These are phyloP conservation scores for Sporothrix mexicana DNA, from an alignment of 2,329 filamentous ascomycete genomes.

Conservation along the genomic window DNA sequence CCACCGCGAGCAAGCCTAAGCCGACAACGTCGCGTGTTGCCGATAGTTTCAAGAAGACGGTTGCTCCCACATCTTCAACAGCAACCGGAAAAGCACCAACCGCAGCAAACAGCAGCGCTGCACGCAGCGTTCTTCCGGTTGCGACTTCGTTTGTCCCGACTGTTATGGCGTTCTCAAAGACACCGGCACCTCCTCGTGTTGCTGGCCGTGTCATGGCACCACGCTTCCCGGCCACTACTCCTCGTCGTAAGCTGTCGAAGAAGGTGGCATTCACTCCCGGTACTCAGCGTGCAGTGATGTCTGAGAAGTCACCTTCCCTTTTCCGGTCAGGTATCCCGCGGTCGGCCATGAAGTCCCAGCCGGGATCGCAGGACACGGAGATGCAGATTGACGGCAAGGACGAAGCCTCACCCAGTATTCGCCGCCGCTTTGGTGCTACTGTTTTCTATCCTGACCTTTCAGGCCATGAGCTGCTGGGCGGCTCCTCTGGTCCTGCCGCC, in stretches of 20 bases:
- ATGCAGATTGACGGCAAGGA: neutral
- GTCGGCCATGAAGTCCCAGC: slow-evolving; percentile 48
- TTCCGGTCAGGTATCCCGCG: slow-evolving; percentile 57
- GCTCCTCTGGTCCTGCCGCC: neutral
- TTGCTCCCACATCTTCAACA: slow-evolving; percentile 37
- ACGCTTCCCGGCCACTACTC: slow-evolving; percentile 64
- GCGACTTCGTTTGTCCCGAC: slow-evolving; percentile 43
- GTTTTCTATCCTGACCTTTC: slow-evolving; percentile 62
- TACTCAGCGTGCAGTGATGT: slow-evolving; percentile 57
- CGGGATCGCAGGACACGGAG: neutral
- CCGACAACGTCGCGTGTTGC: neutral
- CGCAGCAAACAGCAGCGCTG: slow-evolving; percentile 41
- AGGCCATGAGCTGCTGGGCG: slow-evolving; percentile 38
- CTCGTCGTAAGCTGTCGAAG: slow-evolving; percentile 70
- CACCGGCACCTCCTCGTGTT: slow-evolving; percentile 52
- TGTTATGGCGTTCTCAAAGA: slow-evolving; percentile 48
- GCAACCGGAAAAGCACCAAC: neutral
- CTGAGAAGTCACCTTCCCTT: slow-evolving; percentile 62
- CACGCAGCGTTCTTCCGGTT: slow-evolving; percentile 56
- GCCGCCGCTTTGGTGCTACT: slow-evolving; percentile 42
- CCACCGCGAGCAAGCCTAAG: slow-evolving; percentile 9
- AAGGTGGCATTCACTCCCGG: slow-evolving; percentile 80
- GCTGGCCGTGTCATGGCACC: slow-evolving; percentile 60
- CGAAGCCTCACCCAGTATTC: slow-evolving; percentile 31
- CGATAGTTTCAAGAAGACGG: slow-evolving; percentile 44